phyloP scores from a whole-genome alignment of 345 rosid species.

The Dovyalis caffra region DNA sequence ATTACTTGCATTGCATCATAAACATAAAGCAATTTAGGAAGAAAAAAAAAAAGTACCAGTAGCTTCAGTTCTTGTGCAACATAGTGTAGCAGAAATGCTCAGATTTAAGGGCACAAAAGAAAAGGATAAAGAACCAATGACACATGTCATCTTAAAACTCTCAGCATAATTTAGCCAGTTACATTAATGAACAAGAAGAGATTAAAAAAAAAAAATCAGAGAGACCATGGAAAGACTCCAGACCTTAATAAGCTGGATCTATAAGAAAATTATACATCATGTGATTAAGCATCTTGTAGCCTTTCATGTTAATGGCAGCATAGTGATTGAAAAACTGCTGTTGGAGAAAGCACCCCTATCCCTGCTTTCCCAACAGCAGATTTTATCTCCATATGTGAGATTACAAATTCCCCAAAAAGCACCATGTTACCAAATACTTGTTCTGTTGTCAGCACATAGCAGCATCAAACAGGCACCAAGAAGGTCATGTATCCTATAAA shows the following conservation, averaged over 20 bases:
- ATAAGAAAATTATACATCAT: background rate
- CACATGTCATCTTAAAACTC: background rate
- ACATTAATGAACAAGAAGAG: background rate
- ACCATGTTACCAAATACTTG: background rate
- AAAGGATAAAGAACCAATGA: background rate
- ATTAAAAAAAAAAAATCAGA: no score
- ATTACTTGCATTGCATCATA: background rate
- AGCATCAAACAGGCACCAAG: background rate
- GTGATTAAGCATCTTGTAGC: background rate
- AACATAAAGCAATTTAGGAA: background rate
- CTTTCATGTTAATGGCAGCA: background rate
- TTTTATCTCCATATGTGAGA: background rate
- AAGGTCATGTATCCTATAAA: background rate
- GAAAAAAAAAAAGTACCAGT: background rate
- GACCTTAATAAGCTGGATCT: background rate
- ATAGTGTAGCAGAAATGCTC: background rate
- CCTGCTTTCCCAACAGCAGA: background rate
- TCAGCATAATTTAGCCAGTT: background rate
- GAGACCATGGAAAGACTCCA: background rate
- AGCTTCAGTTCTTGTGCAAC: background rate
- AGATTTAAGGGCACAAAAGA: background rate
- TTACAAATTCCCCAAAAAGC: background rate
- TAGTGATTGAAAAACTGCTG: background rate
- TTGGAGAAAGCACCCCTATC: background rate
- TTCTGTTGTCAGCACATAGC: background rate